Percentiles rank a stretch among this genome's conserved stretches.
Conservation (phyloP, 148 eudicot genomes). For the Vaccinium corymbosum region DNA sequence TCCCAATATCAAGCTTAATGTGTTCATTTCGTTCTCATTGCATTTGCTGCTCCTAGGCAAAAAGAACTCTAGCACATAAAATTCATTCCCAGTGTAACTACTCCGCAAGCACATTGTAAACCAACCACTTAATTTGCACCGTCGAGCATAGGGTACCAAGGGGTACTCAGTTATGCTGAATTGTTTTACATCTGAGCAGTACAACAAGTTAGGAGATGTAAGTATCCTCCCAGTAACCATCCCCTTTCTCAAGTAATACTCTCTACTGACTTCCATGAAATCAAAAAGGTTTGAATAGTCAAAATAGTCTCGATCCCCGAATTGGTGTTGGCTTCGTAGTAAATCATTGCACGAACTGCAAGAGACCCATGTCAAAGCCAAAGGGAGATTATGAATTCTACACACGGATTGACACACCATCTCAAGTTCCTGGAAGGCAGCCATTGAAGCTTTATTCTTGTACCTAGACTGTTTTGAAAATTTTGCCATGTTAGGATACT, state of each 20-base stretch:
- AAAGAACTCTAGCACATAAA: neutral
- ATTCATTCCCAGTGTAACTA: neutral
- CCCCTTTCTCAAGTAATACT: conserved; percentile 8
- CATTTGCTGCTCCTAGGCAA: neutral
- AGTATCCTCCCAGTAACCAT: conserved; percentile 20
- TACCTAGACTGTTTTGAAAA: no score
- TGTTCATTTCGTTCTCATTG: neutral
- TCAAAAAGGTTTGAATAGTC: neutral
- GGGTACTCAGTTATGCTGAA: conserved; percentile 28
- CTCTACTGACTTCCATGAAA: neutral
- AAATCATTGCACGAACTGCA: neutral
- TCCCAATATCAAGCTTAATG: neutral
- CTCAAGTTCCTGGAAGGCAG: no score
- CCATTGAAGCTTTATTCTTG: no score
- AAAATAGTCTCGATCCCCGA: neutral
- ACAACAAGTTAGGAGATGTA: conserved; percentile 17
- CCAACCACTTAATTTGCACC: conserved; percentile 3
- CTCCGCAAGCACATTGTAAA: conserved; percentile 22
- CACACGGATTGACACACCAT: neutral
- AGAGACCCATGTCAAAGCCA: neutral
- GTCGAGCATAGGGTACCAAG: conserved; percentile 25
- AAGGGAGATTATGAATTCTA: neutral
- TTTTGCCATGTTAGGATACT: no score
- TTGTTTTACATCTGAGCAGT: conserved; percentile 20
- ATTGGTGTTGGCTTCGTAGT: neutral